Evolutionary conservation across 495 filamentous ascomycete species (phyloP), one percentile per base, ranked within the genome.

Genomic region (Aspergillus bridgeri): DNA sequence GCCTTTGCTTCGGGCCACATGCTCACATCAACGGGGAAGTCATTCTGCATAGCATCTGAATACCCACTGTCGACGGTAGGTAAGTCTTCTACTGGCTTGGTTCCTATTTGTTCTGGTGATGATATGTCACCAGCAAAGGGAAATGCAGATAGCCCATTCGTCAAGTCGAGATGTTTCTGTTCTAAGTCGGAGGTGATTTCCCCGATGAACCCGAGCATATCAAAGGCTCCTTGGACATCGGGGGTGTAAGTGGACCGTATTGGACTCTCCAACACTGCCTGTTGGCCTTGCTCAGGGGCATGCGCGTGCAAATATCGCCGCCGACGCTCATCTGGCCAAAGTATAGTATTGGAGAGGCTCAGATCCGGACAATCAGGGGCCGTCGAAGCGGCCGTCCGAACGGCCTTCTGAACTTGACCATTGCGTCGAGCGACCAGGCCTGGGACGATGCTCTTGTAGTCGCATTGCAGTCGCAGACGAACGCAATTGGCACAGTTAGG

Each of bases 191-290:
- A 72, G 2, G 70, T 75, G 15, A 76, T 72, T 6, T 68, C 71
- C 29, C 71, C 73, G 56, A 76, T 76, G 46, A 74, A 75, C 1
- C 65, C 65, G 25, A 76, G 71, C 66, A 76, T 75, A 53, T 76
- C 73, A 47, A 76, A 76, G 29, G 17, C 24, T 1, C 61, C 55
- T 8, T n/a, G 6, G 24, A 48, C 43, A 19, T 70, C 65, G 2
- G 50, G 13, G 24, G 33, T 11, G 11, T 9, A 38, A 15, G 3
- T 38, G 5, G 11, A 38, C 33, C 33, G 6, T 15, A 11, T 11
- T 38, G 56, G 56, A 57, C 48, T 51, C 54, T 8, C 59, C 50
- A 22, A 60, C 53, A 2, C 55, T 19, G 23, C 52, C 54, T 27
- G 59, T 18, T 38, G 33, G 13, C 33, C 33, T 15, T 38, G 33